A percentile compares a stretch with the other conserved stretches of the same genome.
Conservation (phyloP, 805 yeast species). For the Candida coquimbonensis region DNA sequence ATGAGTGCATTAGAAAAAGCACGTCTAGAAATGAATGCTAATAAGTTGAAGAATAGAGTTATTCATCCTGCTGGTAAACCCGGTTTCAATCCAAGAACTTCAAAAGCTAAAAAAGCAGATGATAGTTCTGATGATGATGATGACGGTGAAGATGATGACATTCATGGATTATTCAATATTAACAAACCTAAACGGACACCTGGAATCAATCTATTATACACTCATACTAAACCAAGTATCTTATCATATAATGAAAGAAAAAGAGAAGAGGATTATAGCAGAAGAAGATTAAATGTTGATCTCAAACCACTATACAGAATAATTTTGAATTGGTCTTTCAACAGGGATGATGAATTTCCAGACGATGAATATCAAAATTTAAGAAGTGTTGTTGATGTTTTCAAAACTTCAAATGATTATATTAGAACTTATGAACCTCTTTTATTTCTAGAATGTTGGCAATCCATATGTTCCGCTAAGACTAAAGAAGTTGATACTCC, state of each 20-base stretch:
- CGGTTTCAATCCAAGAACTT: constrained; percentile 38
- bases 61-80: constrained; percentile 43
- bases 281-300: constrained; percentile 71
- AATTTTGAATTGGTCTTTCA: constrained; percentile 74
- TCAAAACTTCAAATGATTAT: constrained; percentile 57
- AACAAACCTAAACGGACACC: constrained; percentile 17
- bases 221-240: constrained; percentile 27
- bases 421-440: constrained; percentile 69
- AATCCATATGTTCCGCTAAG: constrained; percentile 69
- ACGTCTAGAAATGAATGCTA: constrained; percentile 23
- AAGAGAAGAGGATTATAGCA: constrained; percentile 68
- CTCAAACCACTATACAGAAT: constrained; percentile 65
- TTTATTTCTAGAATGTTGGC: constrained; percentile 89
- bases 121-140: constrained; percentile 28
- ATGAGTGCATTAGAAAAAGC: constrained; percentile 32
- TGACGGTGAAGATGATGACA: constrained; percentile 31
- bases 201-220: constrained; percentile 28
- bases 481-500: constrained; percentile 50
- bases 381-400: constrained; percentile 43
- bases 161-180: constrained; percentile 28
- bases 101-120: constrained; percentile 18
- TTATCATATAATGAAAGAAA: constrained; percentile 28
- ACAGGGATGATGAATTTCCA: constrained; percentile 49
- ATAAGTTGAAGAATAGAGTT: constrained; percentile 13
- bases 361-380: constrained; percentile 32